Conservation (phyloP, 2,329 filamentous ascomycete species). For the Beauveria caledonica region DNA sequence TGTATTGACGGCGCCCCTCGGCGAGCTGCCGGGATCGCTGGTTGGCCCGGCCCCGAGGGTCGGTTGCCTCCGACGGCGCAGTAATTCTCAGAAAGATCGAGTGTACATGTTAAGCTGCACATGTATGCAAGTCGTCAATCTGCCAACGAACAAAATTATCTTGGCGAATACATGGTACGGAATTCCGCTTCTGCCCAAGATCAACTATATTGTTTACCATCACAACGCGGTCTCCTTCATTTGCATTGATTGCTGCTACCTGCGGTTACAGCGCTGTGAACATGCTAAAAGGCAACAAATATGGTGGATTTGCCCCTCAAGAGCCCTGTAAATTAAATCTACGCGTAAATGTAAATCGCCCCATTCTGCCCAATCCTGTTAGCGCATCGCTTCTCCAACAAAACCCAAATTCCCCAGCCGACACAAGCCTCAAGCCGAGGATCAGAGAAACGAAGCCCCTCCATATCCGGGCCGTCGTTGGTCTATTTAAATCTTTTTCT, state of each 20-base stretch:
- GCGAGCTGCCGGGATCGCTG: background rate
- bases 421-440: slow-evolving; percentile 2
- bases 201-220: no score
- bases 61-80: background rate
- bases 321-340: background rate
- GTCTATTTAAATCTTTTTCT: background rate
- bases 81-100: background rate
- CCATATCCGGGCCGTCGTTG: background rate
- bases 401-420: background rate
- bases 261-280: background rate
- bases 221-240: no score
- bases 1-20: background rate
- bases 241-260: no score
- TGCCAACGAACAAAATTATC: no score
- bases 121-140: background rate
- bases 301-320: background rate
- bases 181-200: no score
- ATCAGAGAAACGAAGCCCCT: background rate
- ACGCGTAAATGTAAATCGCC: background rate
- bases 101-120: background rate
- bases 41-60: background rate
- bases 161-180: no score
- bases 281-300: background rate
- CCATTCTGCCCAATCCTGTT: background rate
- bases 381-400: background rate